Conservation (phyloP, 225 moss, liverwort and hornwort species). For the Anthoceros angustus region DNA sequence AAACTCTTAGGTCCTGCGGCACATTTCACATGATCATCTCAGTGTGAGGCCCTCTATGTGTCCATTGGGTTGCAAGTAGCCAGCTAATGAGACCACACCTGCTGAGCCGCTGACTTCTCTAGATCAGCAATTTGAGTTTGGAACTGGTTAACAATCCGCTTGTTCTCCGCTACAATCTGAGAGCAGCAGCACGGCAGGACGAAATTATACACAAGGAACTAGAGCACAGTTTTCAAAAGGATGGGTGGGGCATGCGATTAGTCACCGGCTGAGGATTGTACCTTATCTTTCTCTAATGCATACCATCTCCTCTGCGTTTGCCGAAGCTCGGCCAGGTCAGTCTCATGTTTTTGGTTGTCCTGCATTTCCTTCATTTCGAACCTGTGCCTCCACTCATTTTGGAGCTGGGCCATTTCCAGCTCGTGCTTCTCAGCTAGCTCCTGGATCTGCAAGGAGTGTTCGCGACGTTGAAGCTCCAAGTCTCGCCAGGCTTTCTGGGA, state of each 20-base stretch:
- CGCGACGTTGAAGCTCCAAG: neutral
- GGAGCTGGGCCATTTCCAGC: neutral
- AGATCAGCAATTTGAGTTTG: conserved; percentile 8
- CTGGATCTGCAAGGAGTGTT: neutral
- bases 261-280: neutral
- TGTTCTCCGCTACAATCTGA: conserved; percentile 21
- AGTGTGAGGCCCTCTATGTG: conserved; percentile 9
- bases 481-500: neutral
- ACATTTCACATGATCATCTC: conserved; percentile 11
- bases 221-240: too few relatives aligned
- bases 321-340: neutral
- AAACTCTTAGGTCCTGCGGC: neutral
- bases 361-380: neutral
- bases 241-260: neutral
- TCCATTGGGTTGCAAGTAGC: conserved; percentile 11
- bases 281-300: neutral
- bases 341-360: neutral
- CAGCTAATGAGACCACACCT: conserved; percentile 12
- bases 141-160: conserved; percentile 12
- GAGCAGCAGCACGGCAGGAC: too few relatives aligned
- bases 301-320: neutral
- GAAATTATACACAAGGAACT: too few relatives aligned
- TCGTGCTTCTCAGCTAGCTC: neutral
- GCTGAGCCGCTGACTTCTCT: conserved; percentile 7
- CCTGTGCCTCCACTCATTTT: neutral